These are phyloP conservation scores for Neofusicoccum ribis DNA, from an alignment of 2,329 filamentous ascomycete genomes.

Conservation along the genomic window DNA sequence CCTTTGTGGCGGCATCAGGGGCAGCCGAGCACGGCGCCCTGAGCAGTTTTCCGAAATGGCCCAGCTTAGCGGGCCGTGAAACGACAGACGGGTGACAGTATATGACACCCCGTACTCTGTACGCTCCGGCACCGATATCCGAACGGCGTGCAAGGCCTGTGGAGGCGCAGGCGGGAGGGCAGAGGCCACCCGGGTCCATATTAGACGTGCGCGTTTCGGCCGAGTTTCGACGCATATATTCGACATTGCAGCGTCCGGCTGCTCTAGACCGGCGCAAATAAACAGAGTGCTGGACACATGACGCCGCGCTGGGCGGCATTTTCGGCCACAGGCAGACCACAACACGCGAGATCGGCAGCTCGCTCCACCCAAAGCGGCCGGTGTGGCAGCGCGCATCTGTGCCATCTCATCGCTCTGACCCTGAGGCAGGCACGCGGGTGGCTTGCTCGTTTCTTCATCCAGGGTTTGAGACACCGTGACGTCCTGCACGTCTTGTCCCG, in stretches of 20 bases:
- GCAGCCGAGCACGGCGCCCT: neutral
- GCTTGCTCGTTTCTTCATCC: neutral
- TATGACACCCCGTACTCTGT: too few species aligned
- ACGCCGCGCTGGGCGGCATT: slow-evolving; percentile 3
- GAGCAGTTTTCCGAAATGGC: neutral
- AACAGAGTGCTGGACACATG: slow-evolving; percentile 2
- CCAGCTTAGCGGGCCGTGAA: neutral
- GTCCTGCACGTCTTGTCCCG: neutral
- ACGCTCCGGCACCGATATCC: too few species aligned
- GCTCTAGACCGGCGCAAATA: slow-evolving; percentile 4
- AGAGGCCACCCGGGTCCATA: neutral
- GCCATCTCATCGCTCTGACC: neutral
- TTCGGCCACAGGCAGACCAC: slow-evolving; percentile 11
- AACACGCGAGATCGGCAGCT: slow-evolving; percentile 12
- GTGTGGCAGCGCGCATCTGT: neutral
- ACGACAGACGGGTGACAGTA: too few species aligned
- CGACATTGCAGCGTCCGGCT: neutral
- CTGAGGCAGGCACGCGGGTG: neutral
- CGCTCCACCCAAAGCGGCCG: neutral
- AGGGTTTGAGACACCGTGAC: neutral
- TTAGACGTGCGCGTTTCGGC: slow-evolving; percentile 5
- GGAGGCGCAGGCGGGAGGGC: neutral
- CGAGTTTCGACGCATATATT: slow-evolving; percentile 6
- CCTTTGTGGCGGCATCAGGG: neutral
- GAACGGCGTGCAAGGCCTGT: too few species aligned